Evolutionary conservation across 2,329 filamentous ascomycete genomes (phyloP).

Genomic region (Fusarium stilboides): DNA sequence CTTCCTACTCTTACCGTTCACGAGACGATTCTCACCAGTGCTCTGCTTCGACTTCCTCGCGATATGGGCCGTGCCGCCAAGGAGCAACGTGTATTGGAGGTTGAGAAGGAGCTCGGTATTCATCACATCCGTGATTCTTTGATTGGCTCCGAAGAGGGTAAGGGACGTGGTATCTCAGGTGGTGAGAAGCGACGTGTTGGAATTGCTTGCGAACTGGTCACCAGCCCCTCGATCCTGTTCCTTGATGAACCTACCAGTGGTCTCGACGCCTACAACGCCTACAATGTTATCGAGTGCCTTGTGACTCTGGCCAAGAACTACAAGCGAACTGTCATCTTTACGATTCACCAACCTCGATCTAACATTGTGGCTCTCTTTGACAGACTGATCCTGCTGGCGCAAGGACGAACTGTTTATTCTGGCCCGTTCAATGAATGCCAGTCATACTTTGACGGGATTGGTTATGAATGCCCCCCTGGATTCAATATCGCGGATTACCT

Average conservation of each 20-base stretch:
- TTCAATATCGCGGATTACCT: constrained; percentile 99
- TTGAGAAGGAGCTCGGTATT: constrained; percentile 96
- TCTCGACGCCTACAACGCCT: constrained; percentile 96
- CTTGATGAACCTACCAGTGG: constrained; percentile 97
- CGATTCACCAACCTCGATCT: constrained; percentile 96
- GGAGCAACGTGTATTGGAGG: constrained; percentile 90
- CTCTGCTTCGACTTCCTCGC: constrained; percentile 88
- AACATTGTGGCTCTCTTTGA: constrained; percentile 99
- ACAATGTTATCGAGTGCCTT: constrained; percentile 96
- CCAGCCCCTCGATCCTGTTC: constrained; percentile 96
- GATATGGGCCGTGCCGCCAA: constrained; percentile 93
- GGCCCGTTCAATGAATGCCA: constrained; percentile 92
- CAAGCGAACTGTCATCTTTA: constrained; percentile 97
- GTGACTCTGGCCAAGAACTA: constrained; percentile 96
- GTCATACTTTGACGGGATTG: constrained; percentile 90
- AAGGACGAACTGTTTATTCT: constrained; percentile 92
- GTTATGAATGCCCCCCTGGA: constrained; percentile 92
- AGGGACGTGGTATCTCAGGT: constrained; percentile 94
- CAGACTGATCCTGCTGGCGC: constrained; percentile 89
- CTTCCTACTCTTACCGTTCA: constrained; percentile 96
- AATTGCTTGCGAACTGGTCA: constrained; percentile 97
- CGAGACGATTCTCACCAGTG: constrained; percentile 96
- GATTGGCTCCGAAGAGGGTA: constrained; percentile 96
- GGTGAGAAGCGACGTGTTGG: constrained; percentile 97
- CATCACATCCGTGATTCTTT: constrained; percentile 93